A percentile compares a stretch with the other conserved stretches of the same genome.
phyloP scores from a whole-genome alignment of 164 flowering plant species.

The Chimonanthus praecox region DNA sequence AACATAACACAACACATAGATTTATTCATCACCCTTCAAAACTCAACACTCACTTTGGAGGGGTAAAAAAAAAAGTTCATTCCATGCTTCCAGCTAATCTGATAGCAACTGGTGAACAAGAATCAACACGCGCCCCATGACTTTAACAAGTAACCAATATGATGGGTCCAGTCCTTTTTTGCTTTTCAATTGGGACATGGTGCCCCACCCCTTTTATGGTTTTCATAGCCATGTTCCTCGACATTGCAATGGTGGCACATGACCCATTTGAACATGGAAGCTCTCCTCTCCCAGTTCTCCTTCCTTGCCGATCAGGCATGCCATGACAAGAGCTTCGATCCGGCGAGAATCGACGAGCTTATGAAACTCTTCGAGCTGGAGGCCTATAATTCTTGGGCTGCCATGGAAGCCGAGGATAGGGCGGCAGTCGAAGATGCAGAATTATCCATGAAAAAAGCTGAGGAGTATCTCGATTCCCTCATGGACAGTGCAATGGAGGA shows the following conservation, averaged over 20 bases:
- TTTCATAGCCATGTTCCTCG: too few species aligned
- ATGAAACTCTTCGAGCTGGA: slow-evolving; percentile 78
- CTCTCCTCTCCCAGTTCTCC: slow-evolving; percentile 63
- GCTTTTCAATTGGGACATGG: too few species aligned
- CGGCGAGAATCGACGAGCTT: slow-evolving; percentile 60
- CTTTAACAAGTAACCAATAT: too few species aligned
- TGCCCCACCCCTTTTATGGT: too few species aligned
- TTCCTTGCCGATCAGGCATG: slow-evolving; percentile 63
- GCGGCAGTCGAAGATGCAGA: slow-evolving; percentile 47
- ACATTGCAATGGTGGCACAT: background rate
- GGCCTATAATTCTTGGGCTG: slow-evolving; percentile 74
- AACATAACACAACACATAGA: too few species aligned
- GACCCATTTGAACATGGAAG: slow-evolving; percentile 42
- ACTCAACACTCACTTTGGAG: too few species aligned
- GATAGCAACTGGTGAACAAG: too few species aligned
- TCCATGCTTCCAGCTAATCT: too few species aligned
- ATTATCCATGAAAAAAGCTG: slow-evolving; percentile 48
- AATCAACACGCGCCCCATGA: too few species aligned
- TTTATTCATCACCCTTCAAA: too few species aligned
- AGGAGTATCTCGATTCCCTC: slow-evolving; percentile 49
- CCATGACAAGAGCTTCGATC: slow-evolving; percentile 69
- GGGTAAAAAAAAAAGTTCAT: too few species aligned
- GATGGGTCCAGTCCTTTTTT: too few species aligned
- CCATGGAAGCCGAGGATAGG: slow-evolving; percentile 41
- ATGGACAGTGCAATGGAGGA: slow-evolving; percentile 79